phyloP scores from a whole-genome alignment of 176 grass and related monocot genomes.

The Eremochloa ophiuroides region DNA sequence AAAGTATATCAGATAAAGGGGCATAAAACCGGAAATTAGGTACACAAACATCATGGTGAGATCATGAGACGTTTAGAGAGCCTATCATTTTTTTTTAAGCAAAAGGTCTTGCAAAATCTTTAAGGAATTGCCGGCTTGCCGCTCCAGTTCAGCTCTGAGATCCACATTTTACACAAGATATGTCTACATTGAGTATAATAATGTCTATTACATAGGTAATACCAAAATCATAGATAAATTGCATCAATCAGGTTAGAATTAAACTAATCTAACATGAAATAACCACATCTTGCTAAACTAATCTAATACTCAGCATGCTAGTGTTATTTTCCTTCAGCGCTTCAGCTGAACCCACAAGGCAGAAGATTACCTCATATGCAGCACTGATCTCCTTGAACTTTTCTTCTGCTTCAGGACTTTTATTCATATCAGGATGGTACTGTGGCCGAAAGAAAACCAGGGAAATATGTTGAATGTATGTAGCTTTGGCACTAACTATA shows the following conservation, averaged over 20 bases:
- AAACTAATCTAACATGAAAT: neutral
- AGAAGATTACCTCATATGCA: conserved; percentile 88
- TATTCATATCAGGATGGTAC: conserved; percentile 98
- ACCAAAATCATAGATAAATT: neutral
- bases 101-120: neutral
- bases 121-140: neutral
- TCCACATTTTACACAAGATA: neutral
- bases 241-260: neutral
- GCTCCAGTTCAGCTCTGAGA: neutral
- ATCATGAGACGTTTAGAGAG: neutral
- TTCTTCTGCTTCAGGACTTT: conserved; percentile 79
- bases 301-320: neutral
- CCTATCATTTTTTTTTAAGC: neutral
- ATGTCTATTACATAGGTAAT: neutral
- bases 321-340: neutral
- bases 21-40: neutral
- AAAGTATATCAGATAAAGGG: neutral
- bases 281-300: neutral
- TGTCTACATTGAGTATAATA: neutral
- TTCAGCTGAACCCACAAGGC: neutral
- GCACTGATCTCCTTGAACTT: conserved; percentile 97
- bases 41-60: neutral
- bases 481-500: neutral
- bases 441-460: conserved; percentile 31
- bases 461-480: conserved; percentile 12